Conservation (phyloP, 108 stramenopile genomes). For the Aurantiochytrium sp. region DNA sequence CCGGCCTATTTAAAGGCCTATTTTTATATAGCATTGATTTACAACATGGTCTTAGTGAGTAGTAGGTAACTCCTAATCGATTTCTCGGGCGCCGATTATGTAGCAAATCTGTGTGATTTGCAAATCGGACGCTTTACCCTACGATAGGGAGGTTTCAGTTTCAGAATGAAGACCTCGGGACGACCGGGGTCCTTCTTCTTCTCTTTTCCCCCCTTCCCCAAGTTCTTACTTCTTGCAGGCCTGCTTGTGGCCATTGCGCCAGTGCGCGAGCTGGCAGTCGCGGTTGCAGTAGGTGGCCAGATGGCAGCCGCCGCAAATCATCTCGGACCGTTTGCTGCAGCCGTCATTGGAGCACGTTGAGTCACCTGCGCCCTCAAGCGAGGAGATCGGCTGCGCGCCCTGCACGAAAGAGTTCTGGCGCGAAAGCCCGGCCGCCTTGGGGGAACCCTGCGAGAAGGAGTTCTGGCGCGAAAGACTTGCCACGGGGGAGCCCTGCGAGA, state of each 20-base stretch:
- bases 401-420: neutral
- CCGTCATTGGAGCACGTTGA: neutral
- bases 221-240: neutral
- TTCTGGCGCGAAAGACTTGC: neutral
- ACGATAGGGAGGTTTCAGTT: no score
- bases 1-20: no score
- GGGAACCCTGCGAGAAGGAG: neutral
- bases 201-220: no score
- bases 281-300: neutral
- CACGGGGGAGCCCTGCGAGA: neutral
- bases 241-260: neutral
- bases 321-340: neutral
- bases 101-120: no score
- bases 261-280: constrained; percentile 6
- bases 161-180: no score
- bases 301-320: neutral
- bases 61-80: no score
- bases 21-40: no score
- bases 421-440: neutral
- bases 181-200: no score
- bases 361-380: neutral
- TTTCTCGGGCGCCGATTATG: no score
- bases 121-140: no score
- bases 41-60: no score
- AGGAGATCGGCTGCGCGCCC: neutral